Percentiles rank a stretch among this genome's conserved stretches.
Evolutionary conservation across 805 yeast species (phyloP).

Genomic region (Maudiozyma barnettii): DNA sequence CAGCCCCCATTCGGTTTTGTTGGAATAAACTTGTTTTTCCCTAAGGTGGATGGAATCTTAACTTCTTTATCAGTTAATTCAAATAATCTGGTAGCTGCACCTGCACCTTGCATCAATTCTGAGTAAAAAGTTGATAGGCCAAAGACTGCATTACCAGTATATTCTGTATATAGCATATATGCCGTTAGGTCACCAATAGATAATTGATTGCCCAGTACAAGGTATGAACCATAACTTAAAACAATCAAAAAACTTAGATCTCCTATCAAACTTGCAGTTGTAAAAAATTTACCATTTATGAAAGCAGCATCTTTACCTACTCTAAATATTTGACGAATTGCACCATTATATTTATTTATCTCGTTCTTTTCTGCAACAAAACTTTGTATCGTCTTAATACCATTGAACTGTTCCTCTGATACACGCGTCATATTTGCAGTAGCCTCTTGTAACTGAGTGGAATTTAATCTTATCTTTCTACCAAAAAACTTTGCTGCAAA

Average conservation of each 20-base stretch:
- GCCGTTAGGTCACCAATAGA: slow-evolving; percentile 89
- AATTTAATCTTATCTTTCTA: slow-evolving; percentile 61
- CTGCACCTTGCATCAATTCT: slow-evolving; percentile 95
- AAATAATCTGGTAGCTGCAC: slow-evolving; percentile 88
- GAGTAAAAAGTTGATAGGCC: slow-evolving; percentile 91
- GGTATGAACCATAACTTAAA: slow-evolving; percentile 69
- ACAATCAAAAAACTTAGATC: slow-evolving; percentile 69
- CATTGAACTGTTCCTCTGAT: slow-evolving; percentile 85
- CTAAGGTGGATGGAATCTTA: slow-evolving; percentile 54
- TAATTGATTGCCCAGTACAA: slow-evolving; percentile 66
- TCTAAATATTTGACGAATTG: slow-evolving; percentile 54
- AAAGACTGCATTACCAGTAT: slow-evolving; percentile 81
- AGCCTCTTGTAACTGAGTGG: slow-evolving; percentile 74
- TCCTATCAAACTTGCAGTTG: slow-evolving; percentile 77
- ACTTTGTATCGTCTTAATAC: slow-evolving; percentile 81
- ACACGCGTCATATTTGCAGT: slow-evolving; percentile 82
- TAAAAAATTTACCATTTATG: slow-evolving; percentile 66
- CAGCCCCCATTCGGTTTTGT: slow-evolving; percentile 3
- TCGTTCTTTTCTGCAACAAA: slow-evolving; percentile 84
- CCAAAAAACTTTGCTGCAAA: slow-evolving; percentile 78
- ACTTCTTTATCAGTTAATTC: slow-evolving; percentile 78
- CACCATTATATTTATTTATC: slow-evolving; percentile 62
- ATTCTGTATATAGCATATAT: slow-evolving; percentile 91
- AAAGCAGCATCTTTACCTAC: slow-evolving; percentile 75
- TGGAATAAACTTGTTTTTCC: slow-evolving; percentile 35